These are phyloP conservation scores for Metarhizium brunneum DNA, from an alignment of 2,329 filamentous ascomycete species.

Conservation along the genomic window DNA sequence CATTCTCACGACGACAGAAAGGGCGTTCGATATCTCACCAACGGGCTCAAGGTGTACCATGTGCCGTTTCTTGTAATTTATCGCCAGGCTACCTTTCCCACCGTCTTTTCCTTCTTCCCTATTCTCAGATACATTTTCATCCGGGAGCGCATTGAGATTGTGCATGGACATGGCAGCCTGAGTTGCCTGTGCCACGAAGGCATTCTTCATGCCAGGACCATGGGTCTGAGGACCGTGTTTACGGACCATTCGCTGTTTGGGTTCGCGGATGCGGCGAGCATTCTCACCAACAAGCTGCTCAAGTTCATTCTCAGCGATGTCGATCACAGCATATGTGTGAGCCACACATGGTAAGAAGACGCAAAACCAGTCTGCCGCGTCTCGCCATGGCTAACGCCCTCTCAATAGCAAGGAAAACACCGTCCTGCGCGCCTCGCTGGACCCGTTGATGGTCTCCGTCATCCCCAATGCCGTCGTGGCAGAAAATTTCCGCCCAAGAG, in stretches of 20 bases:
- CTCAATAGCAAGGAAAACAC: slow-evolving; percentile 84
- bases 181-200: slow-evolving; percentile 92
- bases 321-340: slow-evolving; percentile 96
- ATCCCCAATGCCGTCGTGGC: slow-evolving; percentile 97
- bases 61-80: slow-evolving; percentile 95
- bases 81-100: slow-evolving; percentile 85
- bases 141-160: slow-evolving; percentile 89
- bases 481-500: slow-evolving; percentile 76
- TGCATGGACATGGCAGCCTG: slow-evolving; percentile 92
- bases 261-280: slow-evolving; percentile 92
- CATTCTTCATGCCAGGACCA: slow-evolving; percentile 87
- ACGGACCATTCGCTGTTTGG: slow-evolving; percentile 97
- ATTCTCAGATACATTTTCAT: slow-evolving; percentile 96
- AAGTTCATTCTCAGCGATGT: slow-evolving; percentile 96
- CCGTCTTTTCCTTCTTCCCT: slow-evolving; percentile 97
- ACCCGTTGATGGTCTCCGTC: slow-evolving; percentile 94
- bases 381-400: neutral
- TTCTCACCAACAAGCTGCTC: slow-evolving; percentile 91
- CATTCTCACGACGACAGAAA: slow-evolving; percentile 88
- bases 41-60: slow-evolving; percentile 96
- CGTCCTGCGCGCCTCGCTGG: slow-evolving; percentile 83
- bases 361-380: neutral
- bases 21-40: slow-evolving; percentile 90
- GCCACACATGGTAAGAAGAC: slow-evolving; percentile 74
- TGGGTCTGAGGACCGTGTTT: slow-evolving; percentile 92